Base-by-base conservation (phyloP, 768 basidiomycete genomes). In the Crucibulum laeve region DNA sequence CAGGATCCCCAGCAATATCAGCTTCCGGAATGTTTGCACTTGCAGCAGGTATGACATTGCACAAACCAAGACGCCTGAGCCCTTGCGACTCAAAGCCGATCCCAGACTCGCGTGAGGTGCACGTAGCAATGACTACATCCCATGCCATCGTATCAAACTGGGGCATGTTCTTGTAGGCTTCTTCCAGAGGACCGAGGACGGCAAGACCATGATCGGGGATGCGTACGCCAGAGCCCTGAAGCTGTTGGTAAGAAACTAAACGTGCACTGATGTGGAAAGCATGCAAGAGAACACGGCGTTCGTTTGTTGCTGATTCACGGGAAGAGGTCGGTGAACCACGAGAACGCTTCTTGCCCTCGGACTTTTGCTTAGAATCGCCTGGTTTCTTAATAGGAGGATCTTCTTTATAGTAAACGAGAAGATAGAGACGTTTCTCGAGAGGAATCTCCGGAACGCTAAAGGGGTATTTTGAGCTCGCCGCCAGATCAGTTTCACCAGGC, bases 51-150 rank as follows among this genome's bases (percentile, higher is more conserved):
- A n/a, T n/a, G n/a, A n/a, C 15, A 21, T 17, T 7, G 22, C 42
- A 82, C 48, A 93, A 64, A 0, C 88, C 89, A 44, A 94, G 71
- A 58, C 81, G 78, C 50, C 80, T 73, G 42, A 93, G 70, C 0
- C 88, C 91, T 38, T 94, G 83, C 0, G 84, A 77, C n/a, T 82
- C 60, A 48, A 94, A 90, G 59, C 89, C 81, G 40, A 94, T 76
- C 3, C 88, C 88, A 1, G 67, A 61, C 23, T 82, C 76, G 17
- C 82, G 76, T 19, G 79, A 74, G 40, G 72, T 62, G 50, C 84
- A 89, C 1, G 76, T 61, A 8, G 82, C 84, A 34, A 88, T 72
- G 43, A 84, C 69, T 68, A 28, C 37, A 46, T 40, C 5, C 42
- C 5, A 17, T 8, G 28, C 25, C 71, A 68, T 11, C 66, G 64